Conservation (phyloP, 2,329 filamentous ascomycete genomes). For the Botrytis deweyae region DNA sequence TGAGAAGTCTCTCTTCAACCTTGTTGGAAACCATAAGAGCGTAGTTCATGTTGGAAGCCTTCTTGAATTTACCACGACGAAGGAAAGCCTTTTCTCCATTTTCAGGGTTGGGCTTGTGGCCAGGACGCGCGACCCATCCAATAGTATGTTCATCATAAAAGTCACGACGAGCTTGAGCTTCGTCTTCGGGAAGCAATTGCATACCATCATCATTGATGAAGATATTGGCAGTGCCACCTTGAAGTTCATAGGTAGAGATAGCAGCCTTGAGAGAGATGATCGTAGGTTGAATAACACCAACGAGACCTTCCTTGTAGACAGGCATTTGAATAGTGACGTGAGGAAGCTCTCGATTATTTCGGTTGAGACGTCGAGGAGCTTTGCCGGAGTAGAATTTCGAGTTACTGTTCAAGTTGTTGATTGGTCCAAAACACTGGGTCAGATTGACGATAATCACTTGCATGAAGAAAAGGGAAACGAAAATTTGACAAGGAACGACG, state of each 20-base stretch:
- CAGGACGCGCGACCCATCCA: constrained; percentile 59
- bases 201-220: constrained; percentile 76
- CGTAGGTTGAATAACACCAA: constrained; percentile 72
- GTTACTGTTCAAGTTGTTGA: constrained; percentile 47
- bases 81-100: constrained; percentile 43
- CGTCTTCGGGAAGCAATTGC: constrained; percentile 63
- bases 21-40: constrained; percentile 43
- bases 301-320: constrained; percentile 82
- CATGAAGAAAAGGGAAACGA: constrained; percentile 54
- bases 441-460: constrained; percentile 51
- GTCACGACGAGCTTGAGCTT: constrained; percentile 61
- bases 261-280: constrained; percentile 75
- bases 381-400: constrained; percentile 42
- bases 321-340: constrained; percentile 83
- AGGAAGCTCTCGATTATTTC: constrained; percentile 51
- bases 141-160: constrained; percentile 69
- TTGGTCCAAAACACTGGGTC: constrained; percentile 52
- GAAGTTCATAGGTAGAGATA: constrained; percentile 73
- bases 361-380: constrained; percentile 43
- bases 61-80: constrained; percentile 54
- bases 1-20: constrained; percentile 18
- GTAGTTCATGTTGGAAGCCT: constrained; percentile 54
- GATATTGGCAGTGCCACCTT: constrained; percentile 73
- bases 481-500: constrained; percentile 53
- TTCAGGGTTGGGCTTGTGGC: constrained; percentile 16